Conservation (phyloP, 768 basidiomycete species). For the Lentinula sp. region DNA sequence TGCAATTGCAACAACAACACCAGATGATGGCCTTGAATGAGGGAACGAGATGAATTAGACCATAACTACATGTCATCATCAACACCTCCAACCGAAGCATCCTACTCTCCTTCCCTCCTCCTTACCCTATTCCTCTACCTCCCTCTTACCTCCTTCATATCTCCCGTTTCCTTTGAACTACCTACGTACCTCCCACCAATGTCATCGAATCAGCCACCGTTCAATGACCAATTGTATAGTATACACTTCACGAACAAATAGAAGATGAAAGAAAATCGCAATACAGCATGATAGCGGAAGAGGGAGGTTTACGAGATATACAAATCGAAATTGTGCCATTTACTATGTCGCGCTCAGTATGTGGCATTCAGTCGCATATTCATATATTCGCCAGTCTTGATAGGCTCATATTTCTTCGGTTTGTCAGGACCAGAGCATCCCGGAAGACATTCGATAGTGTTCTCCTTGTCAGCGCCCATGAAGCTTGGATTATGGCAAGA, state of each 20-base stretch:
- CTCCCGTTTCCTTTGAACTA: no score
- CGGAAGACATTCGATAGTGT: conserved; percentile 29
- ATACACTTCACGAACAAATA: no score
- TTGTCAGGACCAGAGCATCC: conserved; percentile 26
- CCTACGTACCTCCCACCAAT: no score
- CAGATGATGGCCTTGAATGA: conserved; percentile 15
- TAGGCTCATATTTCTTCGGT: conserved; percentile 34
- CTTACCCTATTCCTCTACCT: no score
- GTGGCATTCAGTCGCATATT: conserved; percentile 12
- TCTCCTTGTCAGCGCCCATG: conserved; percentile 18
- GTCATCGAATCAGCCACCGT: no score
- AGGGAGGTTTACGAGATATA: background rate
- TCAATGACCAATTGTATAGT: no score
- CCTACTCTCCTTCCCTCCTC: no score
- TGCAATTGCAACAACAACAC: conserved; percentile 17
- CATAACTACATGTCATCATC: background rate
- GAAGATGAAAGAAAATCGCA: background rate
- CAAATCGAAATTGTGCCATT: background rate
- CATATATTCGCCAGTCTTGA: conserved; percentile 18
- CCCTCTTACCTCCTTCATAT: no score
- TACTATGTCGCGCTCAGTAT: background rate
- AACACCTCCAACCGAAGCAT: background rate
- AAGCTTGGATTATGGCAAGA: conserved; percentile 13
- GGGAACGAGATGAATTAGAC: background rate
- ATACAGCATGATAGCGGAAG: background rate